phyloP scores from a whole-genome alignment of 768 basidiomycete genomes.

The Rhodosporidiobolus odoratus region DNA sequence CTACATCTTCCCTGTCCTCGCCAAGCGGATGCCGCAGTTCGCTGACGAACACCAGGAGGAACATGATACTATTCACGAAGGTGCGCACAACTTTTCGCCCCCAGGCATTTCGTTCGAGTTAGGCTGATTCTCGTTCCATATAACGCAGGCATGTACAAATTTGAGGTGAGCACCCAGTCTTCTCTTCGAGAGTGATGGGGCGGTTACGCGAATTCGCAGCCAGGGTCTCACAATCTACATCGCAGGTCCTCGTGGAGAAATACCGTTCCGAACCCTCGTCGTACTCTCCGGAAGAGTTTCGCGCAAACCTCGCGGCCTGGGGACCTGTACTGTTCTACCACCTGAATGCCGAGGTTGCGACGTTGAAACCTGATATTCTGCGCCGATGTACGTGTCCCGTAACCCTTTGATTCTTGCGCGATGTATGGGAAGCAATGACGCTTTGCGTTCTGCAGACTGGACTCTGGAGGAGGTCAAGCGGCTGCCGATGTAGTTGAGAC shows the following conservation, averaged over 20 bases:
- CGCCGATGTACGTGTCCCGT: slow-evolving; percentile 21
- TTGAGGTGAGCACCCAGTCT: neutral
- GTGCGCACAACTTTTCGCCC: slow-evolving; percentile 29
- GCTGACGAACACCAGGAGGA: slow-evolving; percentile 45
- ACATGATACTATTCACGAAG: slow-evolving; percentile 46
- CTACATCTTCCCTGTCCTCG: slow-evolving; percentile 47
- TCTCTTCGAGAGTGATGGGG: no score
- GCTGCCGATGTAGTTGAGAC: slow-evolving; percentile 23
- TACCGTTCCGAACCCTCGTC: slow-evolving; percentile 37
- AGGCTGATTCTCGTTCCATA: neutral
- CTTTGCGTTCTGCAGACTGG: slow-evolving; percentile 6
- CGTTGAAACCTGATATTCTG: slow-evolving; percentile 20
- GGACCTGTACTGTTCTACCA: slow-evolving; percentile 44
- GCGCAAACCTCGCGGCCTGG: slow-evolving; percentile 43
- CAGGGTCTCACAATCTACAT: neutral
- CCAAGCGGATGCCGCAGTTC: slow-evolving; percentile 48
- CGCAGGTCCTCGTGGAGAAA: slow-evolving; percentile 19
- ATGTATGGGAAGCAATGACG: neutral
- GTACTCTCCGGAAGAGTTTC: slow-evolving; percentile 43
- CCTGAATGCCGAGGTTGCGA: slow-evolving; percentile 34
- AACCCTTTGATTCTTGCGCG: neutral
- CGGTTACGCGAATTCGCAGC: no score
- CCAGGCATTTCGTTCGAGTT: neutral
- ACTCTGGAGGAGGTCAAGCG: slow-evolving; percentile 15
- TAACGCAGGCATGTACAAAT: slow-evolving; percentile 23